These are phyloP conservation scores for Aspergillus sp. DNA, from an alignment of 2,329 filamentous ascomycete species.

Conservation along the genomic window DNA sequence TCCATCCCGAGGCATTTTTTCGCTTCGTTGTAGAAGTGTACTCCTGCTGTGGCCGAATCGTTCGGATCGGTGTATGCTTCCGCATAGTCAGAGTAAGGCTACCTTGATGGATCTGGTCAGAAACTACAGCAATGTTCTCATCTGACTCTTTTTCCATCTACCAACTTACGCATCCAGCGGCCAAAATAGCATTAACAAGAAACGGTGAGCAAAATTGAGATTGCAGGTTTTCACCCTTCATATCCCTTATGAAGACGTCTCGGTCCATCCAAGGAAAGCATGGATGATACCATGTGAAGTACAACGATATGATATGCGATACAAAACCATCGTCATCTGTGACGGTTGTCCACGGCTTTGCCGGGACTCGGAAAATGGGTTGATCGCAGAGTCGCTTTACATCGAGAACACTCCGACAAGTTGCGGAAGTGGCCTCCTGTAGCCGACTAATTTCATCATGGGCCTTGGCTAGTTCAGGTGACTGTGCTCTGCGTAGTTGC, in stretches of 20 bases:
- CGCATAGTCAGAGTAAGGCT: constrained; percentile 14
- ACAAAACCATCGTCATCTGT: constrained; percentile 24
- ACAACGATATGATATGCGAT: constrained; percentile 22
- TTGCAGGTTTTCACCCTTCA: constrained; percentile 16
- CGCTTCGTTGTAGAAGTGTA: constrained; percentile 23
- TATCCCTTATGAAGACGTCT: constrained; percentile 25
- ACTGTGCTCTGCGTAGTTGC: neutral
- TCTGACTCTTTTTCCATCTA: no score
- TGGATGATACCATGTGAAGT: constrained; percentile 17
- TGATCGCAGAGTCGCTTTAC: constrained; percentile 10
- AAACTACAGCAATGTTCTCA: neutral
- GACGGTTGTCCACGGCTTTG: constrained; percentile 25
- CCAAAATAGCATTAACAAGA: constrained; percentile 24
- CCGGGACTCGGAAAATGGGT: constrained; percentile 11
- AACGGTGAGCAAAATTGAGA: constrained; percentile 24
- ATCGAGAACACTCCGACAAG: constrained; percentile 5
- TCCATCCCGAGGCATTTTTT: constrained; percentile 15
- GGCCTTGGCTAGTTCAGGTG: no score
- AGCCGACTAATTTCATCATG: neutral
- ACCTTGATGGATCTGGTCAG: neutral
- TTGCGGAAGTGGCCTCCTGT: neutral
- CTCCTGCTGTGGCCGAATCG: constrained; percentile 10
- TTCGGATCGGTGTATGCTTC: constrained; percentile 11
- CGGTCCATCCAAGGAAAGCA: constrained; percentile 19
- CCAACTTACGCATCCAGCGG: constrained; percentile 13